A percentile compares a stretch with the other conserved stretches of the same genome.
Evolutionary conservation across 2,329 filamentous ascomycete species (phyloP).

Genomic region (Ophiostoma novo-ulmi): DNA sequence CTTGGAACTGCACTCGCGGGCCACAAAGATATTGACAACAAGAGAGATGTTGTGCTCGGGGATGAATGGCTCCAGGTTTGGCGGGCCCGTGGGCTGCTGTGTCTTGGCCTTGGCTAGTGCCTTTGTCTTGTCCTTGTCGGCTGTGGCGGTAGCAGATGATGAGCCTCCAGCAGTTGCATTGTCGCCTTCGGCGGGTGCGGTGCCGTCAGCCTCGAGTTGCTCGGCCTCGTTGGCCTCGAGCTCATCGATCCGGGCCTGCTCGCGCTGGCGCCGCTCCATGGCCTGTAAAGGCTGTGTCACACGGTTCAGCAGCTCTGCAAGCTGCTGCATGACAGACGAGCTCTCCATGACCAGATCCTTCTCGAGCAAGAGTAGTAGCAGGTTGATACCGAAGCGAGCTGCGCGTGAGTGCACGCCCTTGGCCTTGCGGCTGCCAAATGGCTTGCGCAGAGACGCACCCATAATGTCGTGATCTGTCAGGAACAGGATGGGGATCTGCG

Average conservation of each 20-base stretch:
- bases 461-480: conserved; percentile 84
- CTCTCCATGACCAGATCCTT: conserved; percentile 96
- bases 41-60: conserved; percentile 84
- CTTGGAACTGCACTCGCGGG: conserved; percentile 92
- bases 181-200: background rate
- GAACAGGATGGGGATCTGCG: conserved; percentile 86
- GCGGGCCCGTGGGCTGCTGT: conserved; percentile 43
- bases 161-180: background rate
- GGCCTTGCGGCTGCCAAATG: conserved; percentile 71
- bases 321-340: conserved; percentile 89
- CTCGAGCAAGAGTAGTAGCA: conserved; percentile 79
- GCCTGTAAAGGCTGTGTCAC: conserved; percentile 82
- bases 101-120: conserved; percentile 25
- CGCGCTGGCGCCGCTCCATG: conserved; percentile 76
- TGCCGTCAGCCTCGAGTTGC: conserved; percentile 33
- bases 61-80: conserved; percentile 71
- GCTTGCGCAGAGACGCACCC: conserved; percentile 67
- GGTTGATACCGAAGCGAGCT: conserved; percentile 86
- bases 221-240: background rate
- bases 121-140: background rate
- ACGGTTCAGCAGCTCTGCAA: conserved; percentile 79
- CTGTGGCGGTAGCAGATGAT: background rate
- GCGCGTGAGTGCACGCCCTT: conserved; percentile 82
- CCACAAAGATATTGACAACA: conserved; percentile 94
- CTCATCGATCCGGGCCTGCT: conserved; percentile 43